Conservation (phyloP, 345 rosid species). For the Moringa oleifera region DNA sequence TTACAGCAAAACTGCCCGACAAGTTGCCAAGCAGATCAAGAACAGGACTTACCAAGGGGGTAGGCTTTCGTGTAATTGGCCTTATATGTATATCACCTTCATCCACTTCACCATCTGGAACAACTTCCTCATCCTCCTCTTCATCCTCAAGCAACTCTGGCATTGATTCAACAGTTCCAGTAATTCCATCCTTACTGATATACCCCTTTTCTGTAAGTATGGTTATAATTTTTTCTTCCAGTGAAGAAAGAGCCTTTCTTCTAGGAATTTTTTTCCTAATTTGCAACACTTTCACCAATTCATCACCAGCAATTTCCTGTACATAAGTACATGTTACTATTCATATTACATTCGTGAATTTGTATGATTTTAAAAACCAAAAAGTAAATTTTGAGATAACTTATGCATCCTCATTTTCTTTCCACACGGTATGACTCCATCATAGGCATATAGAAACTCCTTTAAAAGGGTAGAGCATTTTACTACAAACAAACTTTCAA, state of each 20-base stretch:
- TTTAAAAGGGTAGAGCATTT: neutral
- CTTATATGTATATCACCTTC: constrained; percentile 98
- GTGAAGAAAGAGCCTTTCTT: constrained; percentile 73
- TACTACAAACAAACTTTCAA: neutral
- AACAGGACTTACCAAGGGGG: constrained; percentile 58
- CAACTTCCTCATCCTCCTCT: constrained; percentile 96
- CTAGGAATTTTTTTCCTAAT: constrained; percentile 78
- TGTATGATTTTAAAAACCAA: too few relatives aligned
- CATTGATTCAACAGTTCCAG: constrained; percentile 50
- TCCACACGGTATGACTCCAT: neutral
- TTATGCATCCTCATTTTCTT: constrained; percentile 1
- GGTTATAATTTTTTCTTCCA: constrained; percentile 75
- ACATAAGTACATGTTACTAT: neutral
- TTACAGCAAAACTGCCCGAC: neutral
- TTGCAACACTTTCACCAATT: constrained; percentile 64
- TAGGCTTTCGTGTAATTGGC: constrained; percentile 61
- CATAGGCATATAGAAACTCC: neutral
- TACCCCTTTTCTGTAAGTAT: constrained; percentile 90
- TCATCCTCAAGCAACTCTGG: constrained; percentile 79
- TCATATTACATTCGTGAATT: too few relatives aligned
- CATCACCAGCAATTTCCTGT: constrained; percentile 90
- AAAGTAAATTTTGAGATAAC: too few relatives aligned
- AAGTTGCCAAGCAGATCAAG: neutral
- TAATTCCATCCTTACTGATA: constrained; percentile 49
- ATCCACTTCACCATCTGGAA: constrained; percentile 96